Conservation (phyloP, 164 flowering plant species). For the Warburgia ugandensis region DNA sequence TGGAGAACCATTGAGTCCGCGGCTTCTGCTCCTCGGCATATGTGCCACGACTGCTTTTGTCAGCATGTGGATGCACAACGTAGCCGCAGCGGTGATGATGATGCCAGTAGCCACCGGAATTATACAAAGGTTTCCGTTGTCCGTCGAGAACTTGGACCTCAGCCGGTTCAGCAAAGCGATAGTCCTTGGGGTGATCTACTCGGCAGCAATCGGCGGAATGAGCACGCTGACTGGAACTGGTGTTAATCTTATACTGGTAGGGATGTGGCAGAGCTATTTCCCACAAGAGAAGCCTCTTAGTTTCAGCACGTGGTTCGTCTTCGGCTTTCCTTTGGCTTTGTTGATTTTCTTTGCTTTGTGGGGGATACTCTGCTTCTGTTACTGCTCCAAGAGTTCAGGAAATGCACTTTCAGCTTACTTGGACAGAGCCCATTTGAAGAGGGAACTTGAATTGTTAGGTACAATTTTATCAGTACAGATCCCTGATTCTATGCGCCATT, state of each 20-base stretch:
- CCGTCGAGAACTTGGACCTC: conserved; percentile 13
- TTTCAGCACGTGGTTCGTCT: conserved; percentile 75
- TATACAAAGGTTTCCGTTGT: conserved; percentile 56
- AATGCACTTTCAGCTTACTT: conserved; percentile 45
- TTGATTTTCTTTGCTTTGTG: conserved; percentile 55
- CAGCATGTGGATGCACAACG: conserved; percentile 99
- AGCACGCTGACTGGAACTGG: conserved; percentile 94
- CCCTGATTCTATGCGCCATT: too few relatives aligned
- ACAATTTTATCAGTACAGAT: background rate
- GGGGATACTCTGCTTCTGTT: conserved; percentile 58
- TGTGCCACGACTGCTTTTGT: conserved; percentile 81
- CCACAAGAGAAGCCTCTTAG: conserved; percentile 60
- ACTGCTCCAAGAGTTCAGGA: conserved; percentile 38
- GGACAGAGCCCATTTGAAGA: conserved; percentile 59
- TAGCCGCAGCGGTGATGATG: conserved; percentile 83
- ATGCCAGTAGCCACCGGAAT: conserved; percentile 97
- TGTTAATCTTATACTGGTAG: conserved; percentile 84
- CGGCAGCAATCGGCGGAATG: conserved; percentile 79
- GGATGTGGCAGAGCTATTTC: conserved; percentile 87
- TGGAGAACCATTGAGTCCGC: conserved; percentile 80
- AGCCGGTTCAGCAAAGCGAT: conserved; percentile 62
- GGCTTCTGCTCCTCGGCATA: conserved; percentile 75
- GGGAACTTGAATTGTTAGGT: conserved; percentile 80
- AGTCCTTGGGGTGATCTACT: conserved; percentile 69
- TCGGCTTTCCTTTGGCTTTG: conserved; percentile 73